phyloP scores from a whole-genome alignment of 116 monocot species.

The Iris pallida region DNA sequence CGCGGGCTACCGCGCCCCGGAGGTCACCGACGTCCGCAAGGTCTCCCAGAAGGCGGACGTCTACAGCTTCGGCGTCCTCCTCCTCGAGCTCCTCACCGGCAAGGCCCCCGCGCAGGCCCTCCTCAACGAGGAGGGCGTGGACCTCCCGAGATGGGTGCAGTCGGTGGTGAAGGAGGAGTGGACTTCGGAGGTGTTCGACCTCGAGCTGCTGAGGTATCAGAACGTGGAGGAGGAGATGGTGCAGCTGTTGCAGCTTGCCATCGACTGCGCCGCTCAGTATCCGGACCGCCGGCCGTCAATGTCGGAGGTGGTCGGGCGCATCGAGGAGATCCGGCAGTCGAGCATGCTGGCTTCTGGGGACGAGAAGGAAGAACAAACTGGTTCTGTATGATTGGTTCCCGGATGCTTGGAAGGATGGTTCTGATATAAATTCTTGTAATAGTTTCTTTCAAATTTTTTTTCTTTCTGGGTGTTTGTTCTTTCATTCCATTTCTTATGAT shows the following conservation, averaged over 20 bases:
- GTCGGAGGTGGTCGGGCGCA: conserved; percentile 11
- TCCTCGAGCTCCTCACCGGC: conserved; percentile 32
- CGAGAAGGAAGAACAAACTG: background rate
- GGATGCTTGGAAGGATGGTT: background rate
- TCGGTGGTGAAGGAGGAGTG: conserved; percentile 29
- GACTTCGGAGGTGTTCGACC: conserved; percentile 27
- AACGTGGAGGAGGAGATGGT: conserved; percentile 27
- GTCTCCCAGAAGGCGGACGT: conserved; percentile 30
- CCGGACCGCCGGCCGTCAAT: conserved; percentile 20
- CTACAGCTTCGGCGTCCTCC: conserved; percentile 33
- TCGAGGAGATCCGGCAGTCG: conserved; percentile 14
- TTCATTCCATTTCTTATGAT: background rate
- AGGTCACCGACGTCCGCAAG: conserved; percentile 16
- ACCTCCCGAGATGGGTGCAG: conserved; percentile 31
- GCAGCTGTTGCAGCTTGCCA: conserved; percentile 18
- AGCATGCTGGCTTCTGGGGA: background rate
- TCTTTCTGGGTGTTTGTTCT: background rate
- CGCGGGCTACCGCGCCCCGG: conserved; percentile 30
- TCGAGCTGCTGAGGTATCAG: conserved; percentile 26
- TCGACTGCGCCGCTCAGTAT: conserved; percentile 10
- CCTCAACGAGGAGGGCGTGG: conserved; percentile 22
- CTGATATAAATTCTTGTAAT: too few species aligned
- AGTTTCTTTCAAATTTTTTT: background rate
- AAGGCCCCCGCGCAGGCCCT: conserved; percentile 24
- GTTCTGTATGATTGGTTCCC: background rate